A percentile compares a stretch with the other conserved stretches of the same genome.
Conservation (phyloP, 2,329 filamentous ascomycete species). For the Fusarium nelsonii region DNA sequence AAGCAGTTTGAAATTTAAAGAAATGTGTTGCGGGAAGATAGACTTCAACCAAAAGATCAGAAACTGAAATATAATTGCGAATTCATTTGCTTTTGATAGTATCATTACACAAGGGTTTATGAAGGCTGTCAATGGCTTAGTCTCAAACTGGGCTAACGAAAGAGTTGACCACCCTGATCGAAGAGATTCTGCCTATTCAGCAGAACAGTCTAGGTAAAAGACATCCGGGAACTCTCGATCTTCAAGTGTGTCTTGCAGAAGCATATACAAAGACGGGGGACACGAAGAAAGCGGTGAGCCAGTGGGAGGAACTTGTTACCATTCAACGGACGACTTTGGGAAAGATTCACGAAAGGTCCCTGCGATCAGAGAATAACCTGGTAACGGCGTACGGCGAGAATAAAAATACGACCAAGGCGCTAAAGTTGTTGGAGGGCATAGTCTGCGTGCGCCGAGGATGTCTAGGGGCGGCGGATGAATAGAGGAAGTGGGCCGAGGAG, state of each 20-base stretch:
- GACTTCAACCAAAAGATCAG: too few species aligned
- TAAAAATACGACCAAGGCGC: rapidly evolving
- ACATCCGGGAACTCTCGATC: not conserved
- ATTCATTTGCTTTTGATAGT: too few species aligned
- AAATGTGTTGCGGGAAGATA: too few species aligned
- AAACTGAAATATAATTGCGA: too few species aligned
- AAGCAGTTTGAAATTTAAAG: too few species aligned
- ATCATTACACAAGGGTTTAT: too few species aligned
- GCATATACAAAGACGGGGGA: not conserved
- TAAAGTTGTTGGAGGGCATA: not conserved
- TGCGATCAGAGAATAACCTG: not conserved
- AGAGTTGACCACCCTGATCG: too few species aligned
- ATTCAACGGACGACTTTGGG: not conserved
- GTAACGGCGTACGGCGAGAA: not conserved
- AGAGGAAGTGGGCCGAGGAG: not conserved
- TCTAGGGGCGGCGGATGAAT: rapidly evolving
- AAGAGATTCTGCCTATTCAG: not conserved
- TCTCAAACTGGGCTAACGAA: too few species aligned
- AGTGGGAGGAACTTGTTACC: not conserved
- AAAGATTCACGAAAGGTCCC: rapidly evolving
- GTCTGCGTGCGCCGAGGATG: not conserved
- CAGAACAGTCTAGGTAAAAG: rapidly evolving
- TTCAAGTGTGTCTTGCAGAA: not conserved
- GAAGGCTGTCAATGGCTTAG: too few species aligned
- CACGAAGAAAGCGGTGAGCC: rapidly evolving